Percentiles rank a stretch among this genome's conserved stretches.
phyloP scores from a whole-genome alignment of 1,284 basidiomycete species.

The Pseudozyma hubeiensis region DNA sequence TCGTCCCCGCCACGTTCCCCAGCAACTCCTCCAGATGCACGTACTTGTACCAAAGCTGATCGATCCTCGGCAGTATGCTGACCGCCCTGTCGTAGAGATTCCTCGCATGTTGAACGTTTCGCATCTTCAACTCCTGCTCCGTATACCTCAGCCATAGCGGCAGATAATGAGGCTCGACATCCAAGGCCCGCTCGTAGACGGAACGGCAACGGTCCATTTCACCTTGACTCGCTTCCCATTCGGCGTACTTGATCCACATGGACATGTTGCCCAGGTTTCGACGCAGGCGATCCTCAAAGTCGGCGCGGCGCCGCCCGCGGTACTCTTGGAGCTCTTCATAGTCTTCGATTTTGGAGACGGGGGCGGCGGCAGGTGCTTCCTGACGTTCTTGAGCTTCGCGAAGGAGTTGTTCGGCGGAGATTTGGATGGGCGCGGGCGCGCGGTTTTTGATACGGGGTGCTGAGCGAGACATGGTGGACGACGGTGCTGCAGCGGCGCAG shows the following conservation, averaged over 20 bases:
- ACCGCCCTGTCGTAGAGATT: constrained; percentile 97
- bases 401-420: constrained; percentile 96
- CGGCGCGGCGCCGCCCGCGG: constrained; percentile 90
- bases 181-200: constrained; percentile 94
- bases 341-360: constrained; percentile 78
- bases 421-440: constrained; percentile 92
- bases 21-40: constrained; percentile 98
- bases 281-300: constrained; percentile 94
- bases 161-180: constrained; percentile 88
- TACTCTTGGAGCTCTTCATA: constrained; percentile 97
- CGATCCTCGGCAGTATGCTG: constrained; percentile 91
- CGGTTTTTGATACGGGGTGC: constrained; percentile 87
- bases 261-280: constrained; percentile 80
- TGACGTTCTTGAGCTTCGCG: constrained; percentile 98
- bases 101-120: constrained; percentile 95
- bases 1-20: constrained; percentile 92
- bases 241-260: constrained; percentile 75
- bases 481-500: constrained; percentile 6
- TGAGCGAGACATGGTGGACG: constrained; percentile 54
- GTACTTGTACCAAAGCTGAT: constrained; percentile 92
- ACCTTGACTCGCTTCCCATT: constrained; percentile 91
- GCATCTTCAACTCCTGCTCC: constrained; percentile 97
- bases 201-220: constrained; percentile 79
- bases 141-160: constrained; percentile 95
- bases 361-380: constrained; percentile 80